Conservation (phyloP, 371 early-diverging fungal species). For the Basidiobolus meristosporus region DNA sequence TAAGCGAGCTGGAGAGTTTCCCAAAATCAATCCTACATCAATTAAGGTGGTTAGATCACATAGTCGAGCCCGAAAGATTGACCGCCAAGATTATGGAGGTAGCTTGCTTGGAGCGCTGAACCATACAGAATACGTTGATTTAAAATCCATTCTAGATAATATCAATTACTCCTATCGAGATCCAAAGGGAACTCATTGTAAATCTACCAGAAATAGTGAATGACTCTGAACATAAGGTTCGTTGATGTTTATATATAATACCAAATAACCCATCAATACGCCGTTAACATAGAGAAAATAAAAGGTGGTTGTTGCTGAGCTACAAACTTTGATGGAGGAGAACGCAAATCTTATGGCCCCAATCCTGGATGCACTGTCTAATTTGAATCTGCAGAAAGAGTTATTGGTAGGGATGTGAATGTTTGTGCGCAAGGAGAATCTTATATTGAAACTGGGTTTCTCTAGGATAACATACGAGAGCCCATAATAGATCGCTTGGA, state of each 20-base stretch:
- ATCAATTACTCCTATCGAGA: conserved; percentile 29
- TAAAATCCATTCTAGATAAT: conserved; percentile 17
- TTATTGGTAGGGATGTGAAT: conserved; percentile 13
- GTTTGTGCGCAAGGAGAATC: not conserved
- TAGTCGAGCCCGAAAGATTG: conserved; percentile 35
- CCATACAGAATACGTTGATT: not conserved
- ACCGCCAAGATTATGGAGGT: conserved; percentile 50
- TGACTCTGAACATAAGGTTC: conserved; percentile 50
- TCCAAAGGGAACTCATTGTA: conserved; percentile 57
- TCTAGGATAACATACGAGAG: conserved; percentile 17
- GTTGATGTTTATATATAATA: not conserved
- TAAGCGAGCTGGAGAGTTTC: conserved; percentile 17
- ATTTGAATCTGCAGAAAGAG: conserved; percentile 22
- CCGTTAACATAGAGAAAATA: not conserved
- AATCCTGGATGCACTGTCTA: conserved; percentile 53
- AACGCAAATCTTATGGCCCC: conserved; percentile 41
- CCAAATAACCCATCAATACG: not conserved
- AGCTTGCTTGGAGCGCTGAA: not conserved
- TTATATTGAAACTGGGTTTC: not conserved
- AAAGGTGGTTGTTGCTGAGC: conserved; percentile 29
- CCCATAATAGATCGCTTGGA: conserved; percentile 35
- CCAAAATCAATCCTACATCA: conserved; percentile 53
- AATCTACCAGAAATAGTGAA: conserved; percentile 55
- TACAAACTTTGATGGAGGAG: conserved; percentile 36
- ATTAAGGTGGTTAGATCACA: conserved; percentile 57